Base-by-base conservation (phyloP, 441 rosid genomes). In the Sinapis alba region DNA sequence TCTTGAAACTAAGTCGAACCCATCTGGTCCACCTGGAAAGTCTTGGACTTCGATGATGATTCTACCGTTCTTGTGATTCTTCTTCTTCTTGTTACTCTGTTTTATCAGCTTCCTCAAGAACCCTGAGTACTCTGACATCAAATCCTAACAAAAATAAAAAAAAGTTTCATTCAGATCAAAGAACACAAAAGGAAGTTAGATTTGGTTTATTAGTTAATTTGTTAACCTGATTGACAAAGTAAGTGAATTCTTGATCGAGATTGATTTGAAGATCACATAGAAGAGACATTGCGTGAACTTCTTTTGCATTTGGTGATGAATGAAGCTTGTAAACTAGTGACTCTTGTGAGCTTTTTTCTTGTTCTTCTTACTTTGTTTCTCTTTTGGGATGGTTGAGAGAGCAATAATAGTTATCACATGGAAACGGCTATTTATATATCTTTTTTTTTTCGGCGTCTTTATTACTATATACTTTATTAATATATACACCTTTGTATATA, bases 1-100 rank as follows among this genome's bases (percentile, higher is more conserved):
- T 65, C 90, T 84, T 19, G 84, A 83, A 69, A 85, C 86, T 68
- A 83, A 61, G 57, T 92, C 93, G 67, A 92, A 90, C 63, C 92
- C 97, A 6, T 80, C 60, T 53, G 90, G 68, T 16, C 92, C 91
- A 18, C 93, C 93, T 0, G 97, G 97, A 76, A 89, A 88, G 26
- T 83, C 80, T 28, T 75, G 47, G 41, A 91, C 53, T 15, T 87
- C 41, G 36, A 92, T 58, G 30, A 82, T 84, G n/a, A 85, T 68
- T 8, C 61, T 73, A 6, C 84, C 72, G 65, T 64, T 83, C 75
- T 81, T 83, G 63, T 73, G 69, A 38, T 27, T 71, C 68, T 15
- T 83, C 80, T 82, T 86, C 72, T 84, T 70, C 68, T 78, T 79
- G 69, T 81, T 86, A 50, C 82, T 83, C 76, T 87, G 77, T 45